phyloP scores from a whole-genome alignment of 2,329 filamentous ascomycete genomes.

The Nannizziopsis arthrosporioides region DNA sequence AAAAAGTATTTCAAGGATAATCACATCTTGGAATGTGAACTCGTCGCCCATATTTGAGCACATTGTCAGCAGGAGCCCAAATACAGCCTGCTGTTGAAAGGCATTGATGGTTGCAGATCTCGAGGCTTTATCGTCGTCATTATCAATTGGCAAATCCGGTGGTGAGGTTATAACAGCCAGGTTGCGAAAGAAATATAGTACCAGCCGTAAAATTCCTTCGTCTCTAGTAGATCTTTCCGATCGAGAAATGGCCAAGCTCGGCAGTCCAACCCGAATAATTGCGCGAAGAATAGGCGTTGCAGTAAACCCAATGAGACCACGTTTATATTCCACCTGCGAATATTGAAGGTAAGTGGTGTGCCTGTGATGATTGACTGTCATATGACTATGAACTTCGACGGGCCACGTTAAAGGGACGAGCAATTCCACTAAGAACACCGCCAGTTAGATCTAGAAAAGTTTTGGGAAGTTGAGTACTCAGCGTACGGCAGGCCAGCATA shows the following conservation, averaged over 20 bases:
- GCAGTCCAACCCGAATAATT: conserved; percentile 67
- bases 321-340: conserved; percentile 81
- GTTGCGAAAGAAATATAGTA: conserved; percentile 82
- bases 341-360: conserved; percentile 83
- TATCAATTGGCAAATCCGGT: conserved; percentile 60
- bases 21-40: conserved; percentile 76
- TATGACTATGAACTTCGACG: conserved; percentile 65
- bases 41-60: conserved; percentile 90
- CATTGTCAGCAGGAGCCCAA: conserved; percentile 71
- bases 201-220: conserved; percentile 81
- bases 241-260: conserved; percentile 68
- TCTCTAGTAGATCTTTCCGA: conserved; percentile 68
- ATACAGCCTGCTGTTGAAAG: conserved; percentile 82
- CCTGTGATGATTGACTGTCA: conserved; percentile 85
- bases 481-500: conserved; percentile 61
- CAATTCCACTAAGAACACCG: conserved; percentile 54
- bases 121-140: conserved; percentile 82
- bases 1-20: conserved; percentile 85
- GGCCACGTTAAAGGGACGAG: conserved; percentile 93
- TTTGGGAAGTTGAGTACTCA: background rate
- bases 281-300: conserved; percentile 66
- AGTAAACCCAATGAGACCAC: conserved; percentile 73
- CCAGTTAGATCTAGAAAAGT: background rate
- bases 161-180: conserved; percentile 72
- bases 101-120: conserved; percentile 78